Evolutionary conservation across 2,329 filamentous ascomycete genomes (phyloP), one percentile per base, ranked within the genome.

Genomic region (Macroventuria anomochaeta): DNA sequence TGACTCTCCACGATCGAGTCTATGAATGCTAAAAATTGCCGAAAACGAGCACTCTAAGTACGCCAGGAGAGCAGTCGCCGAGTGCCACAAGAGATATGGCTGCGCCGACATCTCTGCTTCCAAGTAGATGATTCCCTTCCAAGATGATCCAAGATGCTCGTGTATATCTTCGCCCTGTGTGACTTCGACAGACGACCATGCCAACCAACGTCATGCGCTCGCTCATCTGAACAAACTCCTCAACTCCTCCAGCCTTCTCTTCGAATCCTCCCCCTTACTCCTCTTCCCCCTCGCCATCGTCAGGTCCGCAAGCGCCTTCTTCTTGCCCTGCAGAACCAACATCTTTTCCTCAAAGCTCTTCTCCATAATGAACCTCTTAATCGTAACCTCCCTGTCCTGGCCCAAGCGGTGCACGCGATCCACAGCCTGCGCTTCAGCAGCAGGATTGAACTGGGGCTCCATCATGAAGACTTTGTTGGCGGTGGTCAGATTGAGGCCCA

Each of bases 371-470:
- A 91, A 97, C 31, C 93, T 86, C 31, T 90, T 87, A 1, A 92
- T 96, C n/a, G 84, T 84, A 0, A 99, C 95, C 11, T 88, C 85
- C n/a, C 95, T 83, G 65, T 85, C 95, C 79, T 99, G 95, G 0
- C 95, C 73, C 0, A 76, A 49, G 7, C 73, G 60, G 46, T 76
- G 72, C 2, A 99, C 91, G 25, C 95, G 90, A 72, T 97, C 95
- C 7, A 97, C 84, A 2, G 95, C 95, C 76, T 99, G 95, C 5
- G 92, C 90, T 74, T 99, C 93, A 0, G 93, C 91, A 0, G 92
- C 93, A 0, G 95, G 95, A 68, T 99, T 99, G 79, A 93, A 99
- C 70, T 97, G 93, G 5, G 95, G 95, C 73, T 99, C 95, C 93
- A 99, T 97, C 66, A 97, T 89, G 72, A 95, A 97, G 12, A 96